A percentile compares a stretch with the other conserved stretches of the same genome.
These are phyloP conservation scores for Beauveria asiatica DNA, from an alignment of 2,329 filamentous ascomycete genomes.

Conservation along the genomic window DNA sequence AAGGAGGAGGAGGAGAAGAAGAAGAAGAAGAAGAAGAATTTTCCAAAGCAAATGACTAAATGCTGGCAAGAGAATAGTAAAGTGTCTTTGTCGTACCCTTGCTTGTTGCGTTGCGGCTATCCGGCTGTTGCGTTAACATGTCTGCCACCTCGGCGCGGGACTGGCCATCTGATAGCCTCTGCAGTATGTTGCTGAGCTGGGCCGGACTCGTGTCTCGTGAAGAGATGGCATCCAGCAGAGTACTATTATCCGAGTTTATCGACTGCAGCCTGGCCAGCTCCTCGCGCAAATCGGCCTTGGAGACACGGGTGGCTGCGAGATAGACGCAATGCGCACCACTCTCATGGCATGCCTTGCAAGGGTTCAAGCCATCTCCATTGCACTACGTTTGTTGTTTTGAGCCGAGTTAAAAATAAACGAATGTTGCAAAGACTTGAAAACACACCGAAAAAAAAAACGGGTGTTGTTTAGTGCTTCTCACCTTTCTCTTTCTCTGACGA, in stretches of 20 bases:
- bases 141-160: neutral
- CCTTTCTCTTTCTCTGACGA: constrained; percentile 8
- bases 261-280: neutral
- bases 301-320: neutral
- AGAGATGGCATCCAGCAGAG: neutral
- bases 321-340: neutral
- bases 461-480: neutral
- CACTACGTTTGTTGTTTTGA: neutral
- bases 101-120: neutral
- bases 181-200: neutral
- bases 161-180: neutral
- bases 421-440: too few species aligned
- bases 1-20: too few species aligned
- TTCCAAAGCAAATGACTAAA: neutral
- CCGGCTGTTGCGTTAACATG: neutral
- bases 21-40: too few species aligned
- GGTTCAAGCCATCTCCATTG: neutral
- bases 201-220: neutral
- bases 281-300: constrained; percentile 1
- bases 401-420: too few species aligned
- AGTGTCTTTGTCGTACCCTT: neutral
- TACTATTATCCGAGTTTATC: neutral
- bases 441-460: too few species aligned
- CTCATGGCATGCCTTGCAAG: constrained; percentile 2
- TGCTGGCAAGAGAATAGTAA: neutral